These are phyloP conservation scores for Penicillium sp. DNA, from an alignment of 2,329 filamentous ascomycete species.

Conservation along the genomic window DNA sequence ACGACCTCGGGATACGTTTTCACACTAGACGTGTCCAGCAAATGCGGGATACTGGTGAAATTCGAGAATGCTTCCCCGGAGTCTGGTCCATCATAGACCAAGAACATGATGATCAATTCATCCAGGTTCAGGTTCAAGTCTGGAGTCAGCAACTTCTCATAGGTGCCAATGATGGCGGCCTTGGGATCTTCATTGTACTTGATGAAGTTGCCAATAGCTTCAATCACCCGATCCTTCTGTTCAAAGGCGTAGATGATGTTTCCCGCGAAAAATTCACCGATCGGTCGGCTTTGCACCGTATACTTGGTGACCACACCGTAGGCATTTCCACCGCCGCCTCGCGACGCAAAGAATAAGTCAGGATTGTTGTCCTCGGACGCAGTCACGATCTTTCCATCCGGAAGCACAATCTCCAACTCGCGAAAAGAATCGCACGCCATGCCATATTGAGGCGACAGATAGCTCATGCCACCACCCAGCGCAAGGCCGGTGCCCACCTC, in stretches of 20 bases:
- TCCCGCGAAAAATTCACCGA: constrained; percentile 24
- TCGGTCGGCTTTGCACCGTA: constrained; percentile 26
- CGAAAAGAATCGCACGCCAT: constrained; percentile 26
- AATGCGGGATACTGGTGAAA: constrained; percentile 29
- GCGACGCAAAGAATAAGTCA: constrained; percentile 20
- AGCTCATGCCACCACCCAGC: constrained; percentile 25
- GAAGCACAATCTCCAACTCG: constrained; percentile 19
- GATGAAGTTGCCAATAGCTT: constrained; percentile 29
- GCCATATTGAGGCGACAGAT: constrained; percentile 25
- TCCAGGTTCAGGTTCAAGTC: constrained; percentile 28
- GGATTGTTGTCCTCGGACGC: constrained; percentile 11
- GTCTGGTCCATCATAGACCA: constrained; percentile 34
- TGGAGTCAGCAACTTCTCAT: constrained; percentile 28
- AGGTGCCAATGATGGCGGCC: constrained; percentile 32
- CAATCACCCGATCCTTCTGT: constrained; percentile 24
- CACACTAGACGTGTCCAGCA: constrained; percentile 25
- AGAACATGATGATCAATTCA: constrained; percentile 31
- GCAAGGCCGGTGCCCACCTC: constrained; percentile 25
- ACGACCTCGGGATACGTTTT: constrained; percentile 31
- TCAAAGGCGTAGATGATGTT: constrained; percentile 26
- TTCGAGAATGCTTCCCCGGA: constrained; percentile 29
- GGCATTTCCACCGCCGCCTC: constrained; percentile 25
- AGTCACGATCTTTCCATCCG: constrained; percentile 14
- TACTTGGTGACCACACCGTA: constrained; percentile 26
- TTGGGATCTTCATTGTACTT: constrained; percentile 32